Evolutionary conservation across 177 flowering plant genomes (phyloP), one percentile per base, ranked within the genome.

Genomic region (Telopea speciosissima): DNA sequence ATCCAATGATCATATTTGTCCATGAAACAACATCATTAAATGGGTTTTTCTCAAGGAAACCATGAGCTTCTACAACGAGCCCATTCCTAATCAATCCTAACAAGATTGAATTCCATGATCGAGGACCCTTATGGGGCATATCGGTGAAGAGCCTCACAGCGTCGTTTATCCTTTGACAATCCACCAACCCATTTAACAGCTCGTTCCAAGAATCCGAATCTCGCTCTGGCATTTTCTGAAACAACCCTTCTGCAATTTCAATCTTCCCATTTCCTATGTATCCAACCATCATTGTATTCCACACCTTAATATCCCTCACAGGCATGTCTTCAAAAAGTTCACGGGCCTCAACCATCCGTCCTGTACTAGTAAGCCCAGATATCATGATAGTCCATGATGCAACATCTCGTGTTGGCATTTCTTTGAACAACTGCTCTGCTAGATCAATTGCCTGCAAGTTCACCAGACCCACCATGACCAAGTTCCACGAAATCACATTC

Each of bases 321-420:
- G 86, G 88, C 85, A 87, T 87, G 40, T 77, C 68, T 17, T 85
- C 83, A 73, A 87, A 89, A 19, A 81, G 60, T 8, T 66, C 36
- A 17, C 86, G 80, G 24, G 89, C 89, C 75, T 87, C 85, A 64
- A 22, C 64, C 58, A 86, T 69, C 67, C 80, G 68, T 14, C 90
- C 89, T 3, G 66, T 70, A 22, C 76, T 75, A 9, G 76, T 69
- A 68, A 75, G 74, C n/a, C 81, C 87, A 19, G 86, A 78, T 24
- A 89, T 70, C 85, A 89, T 83, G 28, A 84, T 82, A 40, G 90
- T 87, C 89, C 85, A 86, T 0, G 90, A 86, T 6, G 79, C 87
- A 59, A 81, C 77, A 72, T 89, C 88, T 58, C 79, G 75, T 36
- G 16, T 26, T 19, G 72, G 71, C 90, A 87, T 89, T 68, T 68